Evolutionary conservation across 2,329 filamentous ascomycete species (phyloP).

Genomic region (Sporothrix pallida): DNA sequence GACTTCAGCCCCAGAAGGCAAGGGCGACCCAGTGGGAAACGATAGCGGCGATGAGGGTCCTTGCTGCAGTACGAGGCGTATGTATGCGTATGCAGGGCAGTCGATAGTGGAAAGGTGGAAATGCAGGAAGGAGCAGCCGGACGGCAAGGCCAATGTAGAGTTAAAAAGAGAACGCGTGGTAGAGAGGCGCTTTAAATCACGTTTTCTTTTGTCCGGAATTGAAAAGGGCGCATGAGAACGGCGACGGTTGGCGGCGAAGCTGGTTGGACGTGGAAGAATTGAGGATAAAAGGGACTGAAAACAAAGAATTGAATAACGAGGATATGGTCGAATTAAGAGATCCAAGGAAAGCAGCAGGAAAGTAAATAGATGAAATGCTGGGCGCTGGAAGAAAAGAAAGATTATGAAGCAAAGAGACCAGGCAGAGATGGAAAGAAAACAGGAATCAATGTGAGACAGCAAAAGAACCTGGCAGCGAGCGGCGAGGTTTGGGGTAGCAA

Average conservation of each 20-base stretch:
- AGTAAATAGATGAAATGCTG: neutral
- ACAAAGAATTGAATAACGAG: neutral
- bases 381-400: neutral
- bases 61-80: neutral
- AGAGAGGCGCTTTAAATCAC: conserved; percentile 1
- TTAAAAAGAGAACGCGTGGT: neutral
- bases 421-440: conserved; percentile 1
- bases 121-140: neutral
- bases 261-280: neutral
- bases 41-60: neutral
- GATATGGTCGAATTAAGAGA: too few species aligned
- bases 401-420: neutral
- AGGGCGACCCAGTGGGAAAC: conserved; percentile 4
- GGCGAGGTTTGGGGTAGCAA: neutral
- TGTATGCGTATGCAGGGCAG: neutral
- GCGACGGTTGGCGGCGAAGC: neutral
- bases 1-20: conserved; percentile 27
- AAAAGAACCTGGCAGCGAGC: conserved; percentile 10
- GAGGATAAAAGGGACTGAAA: neutral
- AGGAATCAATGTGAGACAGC: conserved; percentile 21
- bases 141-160: neutral
- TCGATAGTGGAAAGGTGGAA: neutral
- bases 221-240: neutral
- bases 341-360: neutral
- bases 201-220: neutral